These are phyloP conservation scores for Boletus hoseneyae DNA, from an alignment of 1,284 basidiomycete species.

Conservation along the genomic window DNA sequence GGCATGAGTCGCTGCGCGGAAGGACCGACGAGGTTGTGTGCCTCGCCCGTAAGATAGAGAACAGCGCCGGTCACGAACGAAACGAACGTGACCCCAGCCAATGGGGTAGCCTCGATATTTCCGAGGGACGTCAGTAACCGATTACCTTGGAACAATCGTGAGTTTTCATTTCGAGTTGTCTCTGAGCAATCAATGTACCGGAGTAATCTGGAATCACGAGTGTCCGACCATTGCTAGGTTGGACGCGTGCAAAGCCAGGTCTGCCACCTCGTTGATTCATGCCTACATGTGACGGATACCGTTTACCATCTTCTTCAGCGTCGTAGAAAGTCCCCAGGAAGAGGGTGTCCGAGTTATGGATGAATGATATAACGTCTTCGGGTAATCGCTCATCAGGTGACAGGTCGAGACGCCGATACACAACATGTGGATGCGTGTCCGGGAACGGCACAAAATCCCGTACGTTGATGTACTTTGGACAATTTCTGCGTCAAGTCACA, in stretches of 20 bases:
- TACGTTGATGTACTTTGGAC: constrained; percentile 64
- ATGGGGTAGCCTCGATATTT: constrained; percentile 55
- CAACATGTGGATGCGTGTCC: constrained; percentile 38
- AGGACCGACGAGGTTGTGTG: constrained; percentile 46
- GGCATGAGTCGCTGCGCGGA: constrained; percentile 54
- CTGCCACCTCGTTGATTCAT: constrained; percentile 63
- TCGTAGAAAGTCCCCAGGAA: constrained; percentile 55
- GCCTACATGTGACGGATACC: constrained; percentile 55
- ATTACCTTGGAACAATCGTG: constrained; percentile 44
- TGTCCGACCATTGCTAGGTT: constrained; percentile 51
- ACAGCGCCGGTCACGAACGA: constrained; percentile 53
- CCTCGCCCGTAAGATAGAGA: constrained; percentile 60
- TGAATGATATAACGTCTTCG: constrained; percentile 44
- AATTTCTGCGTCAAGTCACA: constrained; percentile 43
- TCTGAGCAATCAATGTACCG: constrained; percentile 35
- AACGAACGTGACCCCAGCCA: constrained; percentile 55
- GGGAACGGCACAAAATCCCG: constrained; percentile 45
- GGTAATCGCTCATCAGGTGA: constrained; percentile 43
- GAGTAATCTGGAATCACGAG: constrained; percentile 61
- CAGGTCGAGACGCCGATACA: constrained; percentile 35
- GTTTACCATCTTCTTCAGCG: constrained; percentile 35
- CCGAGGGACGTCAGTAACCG: constrained; percentile 59
- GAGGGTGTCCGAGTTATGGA: constrained; percentile 48
- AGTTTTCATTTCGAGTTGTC: neutral
- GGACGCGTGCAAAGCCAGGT: constrained; percentile 57